Evolutionary conservation across 306 rosid species (phyloP), one percentile per base, ranked within the genome.

Genomic region (Urtica urens): DNA sequence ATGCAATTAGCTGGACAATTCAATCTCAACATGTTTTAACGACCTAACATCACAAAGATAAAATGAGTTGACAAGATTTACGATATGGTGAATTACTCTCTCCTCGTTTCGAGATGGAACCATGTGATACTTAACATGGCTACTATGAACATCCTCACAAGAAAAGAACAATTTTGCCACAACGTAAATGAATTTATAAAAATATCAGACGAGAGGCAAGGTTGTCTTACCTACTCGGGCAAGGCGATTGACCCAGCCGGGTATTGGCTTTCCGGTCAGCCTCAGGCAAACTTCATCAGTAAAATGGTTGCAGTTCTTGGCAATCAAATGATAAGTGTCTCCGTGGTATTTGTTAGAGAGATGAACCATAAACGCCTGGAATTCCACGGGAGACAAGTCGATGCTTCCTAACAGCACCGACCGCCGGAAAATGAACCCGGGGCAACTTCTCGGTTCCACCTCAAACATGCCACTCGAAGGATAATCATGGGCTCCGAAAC

Each of bases 251-350:
- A 92, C 94, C 99, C 96, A 85, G 37, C 83, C 86, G 48, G 99
- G 99, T 38, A 86, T 86, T 60, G 88, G 71, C 65, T 76, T 92
- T 61, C 96, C 94, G 12, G 88, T 86, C 63, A 92, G 78, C 61
- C 55, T 76, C 72, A 55, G 67, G 59, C 86, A 85, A 56, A 86
- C 99, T 56, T 92, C 99, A 60, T 79, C 72, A 0, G 93, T 79
- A 55, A 92, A 86, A 72, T 92, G 96, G 72, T 92, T 92, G 78
- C 99, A 86, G 64, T 92, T 92, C 61, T 92, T 92, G 38, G 94
- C 80, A 73, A 86, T 82, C 42, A 92, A 74, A 76, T 86, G 94
- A 71, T 92, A 92, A 35, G 88, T 82, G 76, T 92, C 96, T 25
- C 99, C 99, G 35, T 73, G 94, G 62, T 85, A 92, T 55, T 79